phyloP scores from a whole-genome alignment of 2,329 filamentous ascomycete species.

The Rachicladosporium sp. region DNA sequence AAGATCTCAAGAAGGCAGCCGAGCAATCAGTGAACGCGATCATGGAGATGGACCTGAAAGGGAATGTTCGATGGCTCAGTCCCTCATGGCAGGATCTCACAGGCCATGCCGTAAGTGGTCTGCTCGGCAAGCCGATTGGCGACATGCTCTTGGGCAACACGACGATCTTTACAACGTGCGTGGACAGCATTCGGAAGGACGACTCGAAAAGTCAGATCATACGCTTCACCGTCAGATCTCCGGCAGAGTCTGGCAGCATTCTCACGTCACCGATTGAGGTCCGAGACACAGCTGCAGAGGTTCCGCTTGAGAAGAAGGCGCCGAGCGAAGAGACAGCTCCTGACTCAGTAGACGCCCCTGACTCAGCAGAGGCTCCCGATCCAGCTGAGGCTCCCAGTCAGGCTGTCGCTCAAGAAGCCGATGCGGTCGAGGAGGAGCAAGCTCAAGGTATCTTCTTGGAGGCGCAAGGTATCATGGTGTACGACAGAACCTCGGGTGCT shows the following conservation, averaged over 20 bases:
- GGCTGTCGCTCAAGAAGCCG: conserved; percentile 1
- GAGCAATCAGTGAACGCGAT: conserved; percentile 96
- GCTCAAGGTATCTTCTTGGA: conserved; percentile 63
- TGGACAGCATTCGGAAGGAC: conserved; percentile 82
- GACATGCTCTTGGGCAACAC: conserved; percentile 74
- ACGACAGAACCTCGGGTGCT: conserved; percentile 72
- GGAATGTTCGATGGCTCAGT: conserved; percentile 88
- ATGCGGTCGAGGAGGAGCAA: conserved; percentile 20
- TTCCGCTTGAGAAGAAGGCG: too few relatives aligned
- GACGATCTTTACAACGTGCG: conserved; percentile 65
- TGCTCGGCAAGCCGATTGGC: conserved; percentile 65
- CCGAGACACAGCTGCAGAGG: too few relatives aligned
- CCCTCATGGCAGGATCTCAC: conserved; percentile 92
- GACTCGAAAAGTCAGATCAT: conserved; percentile 87
- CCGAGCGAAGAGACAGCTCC: too few relatives aligned
- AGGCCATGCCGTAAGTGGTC: conserved; percentile 59
- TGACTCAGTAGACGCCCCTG: too few relatives aligned
- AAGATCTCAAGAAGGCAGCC: conserved; percentile 87
- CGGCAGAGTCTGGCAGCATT: too few relatives aligned
- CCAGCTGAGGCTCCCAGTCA: conserved; percentile 14
- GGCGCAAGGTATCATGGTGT: conserved; percentile 96
- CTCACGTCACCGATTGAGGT: too few relatives aligned
- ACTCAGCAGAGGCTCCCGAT: conserved; percentile 12
- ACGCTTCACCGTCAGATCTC: conserved; percentile 54
- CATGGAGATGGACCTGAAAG: conserved; percentile 82